Evolutionary conservation across 305 asterid genomes (phyloP), one percentile per base, ranked within the genome.

Genomic region (Fraxinus xanthoxyloides): DNA sequence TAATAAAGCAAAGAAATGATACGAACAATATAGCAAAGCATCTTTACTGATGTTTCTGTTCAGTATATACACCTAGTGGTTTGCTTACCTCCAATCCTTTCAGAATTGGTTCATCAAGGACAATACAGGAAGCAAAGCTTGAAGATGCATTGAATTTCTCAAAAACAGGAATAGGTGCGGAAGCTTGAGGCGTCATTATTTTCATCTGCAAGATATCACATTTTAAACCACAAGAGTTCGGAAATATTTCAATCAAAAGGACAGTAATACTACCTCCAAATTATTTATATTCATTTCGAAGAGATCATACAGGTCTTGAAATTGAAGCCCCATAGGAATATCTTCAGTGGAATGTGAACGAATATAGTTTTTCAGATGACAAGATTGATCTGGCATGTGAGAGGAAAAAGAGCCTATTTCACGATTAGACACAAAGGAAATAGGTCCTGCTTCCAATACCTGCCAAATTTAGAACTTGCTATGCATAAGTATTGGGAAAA

Each of bases 241-340:
- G 24, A 54, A 63, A 69, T 80, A 67, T 26, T 78, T 80, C 84
- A 76, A 85, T 31, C 51, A 73, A 77, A 79, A 77, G 36, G 70
- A 75, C 75, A 78, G 36, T 70, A 80, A 82, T 78, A 87, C 92
- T 79, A 94, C 97, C 98, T 91, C 92, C 74, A 89, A 43, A 86
- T 93, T 90, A 80, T 80, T 84, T 74, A 90, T 90, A 85, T 82
- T 90, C 80, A 94, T 84, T 81, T 87, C 92, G 81, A 89, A 91
- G 79, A 82, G 87, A 79, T 92, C 89, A 82, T 91, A 94, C 77
- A 94, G 92, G 86, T 94, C 91, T 75, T 89, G 89, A 85, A 89
- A 82, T 86, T 86, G 93, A 83, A 85, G 85, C 76, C 86, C 92
- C 78, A 61, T 72, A 77, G 79, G 80, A 69, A 83, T 82, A 89